Evolutionary conservation across 148 eudicot genomes (phyloP), one percentile per base, ranked within the genome.

Genomic region (Arctostaphylos glauca): DNA sequence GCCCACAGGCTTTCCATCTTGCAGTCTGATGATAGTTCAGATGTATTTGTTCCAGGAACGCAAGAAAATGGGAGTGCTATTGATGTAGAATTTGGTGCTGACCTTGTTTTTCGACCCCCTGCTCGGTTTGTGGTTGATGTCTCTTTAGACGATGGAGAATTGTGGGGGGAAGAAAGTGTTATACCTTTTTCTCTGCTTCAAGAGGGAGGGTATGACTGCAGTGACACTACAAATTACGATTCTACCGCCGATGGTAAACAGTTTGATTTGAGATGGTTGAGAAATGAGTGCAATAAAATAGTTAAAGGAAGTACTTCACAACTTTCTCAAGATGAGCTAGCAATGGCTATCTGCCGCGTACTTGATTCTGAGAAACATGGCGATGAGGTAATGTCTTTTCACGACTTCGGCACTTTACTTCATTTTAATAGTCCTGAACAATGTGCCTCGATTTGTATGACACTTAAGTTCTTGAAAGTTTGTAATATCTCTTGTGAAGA

Each of bases 301-400:
- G 92, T 93, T 72, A 91, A 78, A 73, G 93, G 76, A 81, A 93
- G 90, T 90, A 78, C 85, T 80, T 94, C 99, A 25, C 98, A 94
- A 72, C 95, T 96, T 82, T 87, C 98, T 59, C 92, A 80, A 85
- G 99, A 96, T 92, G 99, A 96, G 86, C 86, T 96, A 81, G 99
- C 99, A 77, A 90, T 89, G 90, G 90, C 98, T 55, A 91, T 96
- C 78, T 96, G 98, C 85, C 94, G 94, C 47, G 90, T 94, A 84
- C 99, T 96, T 85, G 93, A 93, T 88, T 96, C 97, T 78, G 92
- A 92, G 25, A 96, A 96, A 87, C 97, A 92, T 79, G 98, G 99
- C 62, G 99, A 96, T 83, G 99, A 96, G 97, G 99, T 96, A 89
- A 82, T 78, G 12, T 81, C 18, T 41, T 38, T 54, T 43, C 21